phyloP scores from a whole-genome alignment of 2,329 filamentous ascomycete species.

The Ophiostoma sp. region DNA sequence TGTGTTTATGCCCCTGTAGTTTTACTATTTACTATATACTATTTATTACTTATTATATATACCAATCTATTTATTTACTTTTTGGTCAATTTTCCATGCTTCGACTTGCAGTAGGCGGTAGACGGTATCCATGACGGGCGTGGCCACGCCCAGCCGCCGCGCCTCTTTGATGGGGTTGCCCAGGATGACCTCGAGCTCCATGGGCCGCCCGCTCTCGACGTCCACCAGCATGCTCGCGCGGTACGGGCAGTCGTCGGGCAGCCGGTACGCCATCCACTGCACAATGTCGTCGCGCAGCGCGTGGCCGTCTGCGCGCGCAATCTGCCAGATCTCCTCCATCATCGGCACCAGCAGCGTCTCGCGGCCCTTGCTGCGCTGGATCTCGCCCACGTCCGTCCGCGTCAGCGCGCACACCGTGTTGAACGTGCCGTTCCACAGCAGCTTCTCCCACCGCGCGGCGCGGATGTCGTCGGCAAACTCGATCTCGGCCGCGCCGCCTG shows the following conservation, averaged over 20 bases:
- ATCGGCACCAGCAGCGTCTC: constrained; percentile 32
- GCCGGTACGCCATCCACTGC: constrained; percentile 32
- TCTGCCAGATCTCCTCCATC: constrained; percentile 35
- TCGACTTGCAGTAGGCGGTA: constrained; percentile 54
- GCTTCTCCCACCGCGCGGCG: constrained; percentile 27
- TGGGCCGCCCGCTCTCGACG: constrained; percentile 59
- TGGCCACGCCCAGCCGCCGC: constrained; percentile 54
- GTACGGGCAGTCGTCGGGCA: constrained; percentile 30
- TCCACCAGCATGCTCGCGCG: constrained; percentile 61
- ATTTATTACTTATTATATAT: not conserved
- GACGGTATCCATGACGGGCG: constrained; percentile 61
- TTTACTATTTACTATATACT: not conserved
- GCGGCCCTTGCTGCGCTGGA: constrained; percentile 27
- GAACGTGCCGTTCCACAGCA: constrained; percentile 28
- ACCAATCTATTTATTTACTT: not conserved
- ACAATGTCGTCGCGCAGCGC: constrained; percentile 29
- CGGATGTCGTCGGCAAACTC: constrained; percentile 24
- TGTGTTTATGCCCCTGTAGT: constrained; percentile 23
- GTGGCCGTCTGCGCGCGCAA: constrained; percentile 35
- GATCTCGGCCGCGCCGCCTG: constrained; percentile 23
- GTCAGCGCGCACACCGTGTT: constrained; percentile 27
- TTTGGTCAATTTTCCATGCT: constrained; percentile 25
- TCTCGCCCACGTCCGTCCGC: constrained; percentile 25
- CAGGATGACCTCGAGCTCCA: constrained; percentile 69
- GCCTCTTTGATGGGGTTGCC: constrained; percentile 66